Conservation (phyloP, 164 flowering plant genomes). For the Magnolia officinalis region DNA sequence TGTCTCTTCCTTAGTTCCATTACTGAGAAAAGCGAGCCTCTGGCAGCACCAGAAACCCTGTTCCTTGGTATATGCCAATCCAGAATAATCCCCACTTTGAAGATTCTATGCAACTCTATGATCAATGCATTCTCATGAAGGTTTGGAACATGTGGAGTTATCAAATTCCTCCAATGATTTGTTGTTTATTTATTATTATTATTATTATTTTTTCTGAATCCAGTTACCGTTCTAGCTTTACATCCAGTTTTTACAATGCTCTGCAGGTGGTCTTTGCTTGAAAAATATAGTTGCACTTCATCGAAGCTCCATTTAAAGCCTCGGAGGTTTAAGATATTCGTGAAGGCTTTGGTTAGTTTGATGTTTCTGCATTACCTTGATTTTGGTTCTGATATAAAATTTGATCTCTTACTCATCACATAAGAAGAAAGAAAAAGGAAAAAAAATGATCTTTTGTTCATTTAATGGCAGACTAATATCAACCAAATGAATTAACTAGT, state of each 20-base stretch:
- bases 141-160: too few species aligned
- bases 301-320: conserved; percentile 97
- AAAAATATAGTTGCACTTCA: conserved; percentile 90
- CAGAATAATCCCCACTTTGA: too few species aligned
- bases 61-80: too few species aligned
- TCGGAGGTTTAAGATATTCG: conserved; percentile 78
- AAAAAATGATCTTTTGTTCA: neutral
- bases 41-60: too few species aligned
- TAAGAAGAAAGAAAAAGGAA: neutral
- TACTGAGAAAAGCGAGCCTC: too few species aligned
- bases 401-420: neutral
- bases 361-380: neutral
- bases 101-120: too few species aligned
- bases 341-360: conserved; percentile 85
- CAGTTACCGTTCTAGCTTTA: neutral
- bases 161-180: neutral
- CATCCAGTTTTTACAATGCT: neutral
- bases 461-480: neutral
- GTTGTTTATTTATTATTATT: too few species aligned
- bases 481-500: conserved; percentile 14
- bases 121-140: too few species aligned
- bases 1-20: too few species aligned
- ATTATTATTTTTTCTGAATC: neutral
- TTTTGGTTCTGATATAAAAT: neutral
- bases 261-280: conserved; percentile 95